Evolutionary conservation across 129 eudicot species (phyloP), one percentile per base, ranked within the genome.

Genomic region (Ambrosia artemisiifolia): DNA sequence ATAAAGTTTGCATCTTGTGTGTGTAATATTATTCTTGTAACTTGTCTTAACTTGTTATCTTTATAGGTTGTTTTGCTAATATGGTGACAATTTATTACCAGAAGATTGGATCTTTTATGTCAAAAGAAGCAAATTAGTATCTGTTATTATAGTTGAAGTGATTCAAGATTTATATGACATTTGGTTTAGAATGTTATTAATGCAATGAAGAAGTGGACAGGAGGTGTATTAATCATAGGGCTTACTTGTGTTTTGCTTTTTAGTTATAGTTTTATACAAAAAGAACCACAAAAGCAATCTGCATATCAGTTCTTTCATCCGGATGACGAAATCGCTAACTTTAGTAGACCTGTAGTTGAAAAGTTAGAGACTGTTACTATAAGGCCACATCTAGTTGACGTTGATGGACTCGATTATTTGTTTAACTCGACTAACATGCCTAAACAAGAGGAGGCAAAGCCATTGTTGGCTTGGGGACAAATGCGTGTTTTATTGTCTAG

Each of bases 131-230:
- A 24, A 24, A 24, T 24, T 24, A 24, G 28, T 0, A 1, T n/a
- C n/a, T n/a, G n/a, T n/a, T 24, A 24, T 24, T 24, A 8, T 19
- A 0, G 36, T 20, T 56, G 16, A 59, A 18, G 54, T 69, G 34
- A 48, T 70, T 77, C 71, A 61, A 70, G 66, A 71, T 48, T 67
- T 80, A 62, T 74, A 53, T 43, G 18, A 42, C 49, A 40, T 79
- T 28, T 77, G 65, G 1, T 62, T 81, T 74, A 57, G 16, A 69
- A 35, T 57, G 28, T 73, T 71, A 67, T 72, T 44, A 36, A 79
- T 72, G 83, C 78, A 43, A 87, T 87, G 95, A 89, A 92, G 96
- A 92, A 83, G 81, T 89, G 98, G 98, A 79, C 85, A 2, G 98
- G 98, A 19, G 96, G 96, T 18, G 86, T 87, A 62, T 46, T 92